Percentiles rank a stretch among this genome's conserved stretches.
phyloP scores from a whole-genome alignment of 1,139 yeast genomes.

The Saccharomycopsis phalli region DNA sequence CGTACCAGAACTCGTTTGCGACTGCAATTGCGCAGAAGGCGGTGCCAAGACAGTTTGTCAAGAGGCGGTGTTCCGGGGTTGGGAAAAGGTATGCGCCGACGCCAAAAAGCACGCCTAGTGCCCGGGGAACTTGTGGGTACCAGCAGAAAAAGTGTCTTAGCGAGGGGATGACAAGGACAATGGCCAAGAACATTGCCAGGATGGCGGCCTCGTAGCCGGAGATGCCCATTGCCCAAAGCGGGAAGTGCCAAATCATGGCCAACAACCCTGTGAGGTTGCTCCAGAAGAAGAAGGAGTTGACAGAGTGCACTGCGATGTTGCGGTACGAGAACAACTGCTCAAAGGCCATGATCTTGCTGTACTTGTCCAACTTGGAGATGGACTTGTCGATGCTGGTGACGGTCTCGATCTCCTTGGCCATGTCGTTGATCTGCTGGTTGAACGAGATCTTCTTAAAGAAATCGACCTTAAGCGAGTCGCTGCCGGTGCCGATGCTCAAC shows the following conservation, averaged over 20 bases:
- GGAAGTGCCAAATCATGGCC: conserved; percentile 91
- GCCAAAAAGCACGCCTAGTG: conserved; percentile 56
- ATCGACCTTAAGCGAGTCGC: conserved; percentile 13
- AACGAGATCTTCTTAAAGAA: conserved; percentile 17
- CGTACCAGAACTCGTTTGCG: conserved; percentile 46
- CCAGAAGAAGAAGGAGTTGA: conserved; percentile 75
- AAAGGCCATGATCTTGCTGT: conserved; percentile 13
- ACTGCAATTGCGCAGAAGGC: conserved; percentile 56
- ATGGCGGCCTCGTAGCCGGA: conserved; percentile 85
- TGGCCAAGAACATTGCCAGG: conserved; percentile 47
- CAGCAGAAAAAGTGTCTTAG: conserved; percentile 34
- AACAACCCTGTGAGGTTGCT: conserved; percentile 71
- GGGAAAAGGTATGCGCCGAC: conserved; percentile 64
- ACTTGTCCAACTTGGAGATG: conserved; percentile 15
- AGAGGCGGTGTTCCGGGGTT: conserved; percentile 61
- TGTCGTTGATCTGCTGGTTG: conserved; percentile 13
- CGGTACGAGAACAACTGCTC: conserved; percentile 26
- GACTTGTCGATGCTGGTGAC: conserved; percentile 19
- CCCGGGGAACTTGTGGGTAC: conserved; percentile 41
- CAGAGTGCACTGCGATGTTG: conserved; percentile 38
- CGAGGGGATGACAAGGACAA: conserved; percentile 48
- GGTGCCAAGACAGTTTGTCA: conserved; percentile 58
- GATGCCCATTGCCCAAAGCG: conserved; percentile 96
- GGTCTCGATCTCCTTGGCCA: conserved; percentile 17
- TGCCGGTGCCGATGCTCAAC: conserved; percentile 26